Conservation (phyloP, 495 filamentous ascomycete genomes). For the Neurospora terricola region DNA sequence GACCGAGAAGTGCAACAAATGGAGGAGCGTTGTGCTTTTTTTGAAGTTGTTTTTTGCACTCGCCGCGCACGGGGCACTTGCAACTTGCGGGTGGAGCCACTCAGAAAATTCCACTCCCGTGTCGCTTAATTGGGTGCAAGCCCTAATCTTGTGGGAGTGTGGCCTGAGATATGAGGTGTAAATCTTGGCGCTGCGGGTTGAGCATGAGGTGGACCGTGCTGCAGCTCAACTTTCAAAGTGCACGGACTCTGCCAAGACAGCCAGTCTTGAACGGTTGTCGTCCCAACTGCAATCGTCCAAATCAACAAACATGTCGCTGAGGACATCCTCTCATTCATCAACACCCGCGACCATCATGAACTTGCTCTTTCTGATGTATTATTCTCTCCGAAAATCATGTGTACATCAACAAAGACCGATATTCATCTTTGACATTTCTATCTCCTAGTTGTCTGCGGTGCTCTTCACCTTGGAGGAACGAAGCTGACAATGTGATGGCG, state of each 20-base stretch:
- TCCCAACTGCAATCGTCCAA: neutral
- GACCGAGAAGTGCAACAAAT: slow-evolving; percentile 4
- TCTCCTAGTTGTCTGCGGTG: neutral
- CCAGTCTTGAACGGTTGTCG: too few relatives aligned
- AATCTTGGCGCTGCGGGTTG: neutral
- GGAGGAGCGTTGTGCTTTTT: slow-evolving; percentile 7
- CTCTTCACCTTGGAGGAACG: neutral
- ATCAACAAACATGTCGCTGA: neutral
- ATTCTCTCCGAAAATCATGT: too few relatives aligned
- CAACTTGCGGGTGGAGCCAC: slow-evolving; percentile 14
- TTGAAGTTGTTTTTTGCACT: slow-evolving; percentile 17
- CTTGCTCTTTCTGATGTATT: too few relatives aligned
- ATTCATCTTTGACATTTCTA: neutral
- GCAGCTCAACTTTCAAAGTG: neutral
- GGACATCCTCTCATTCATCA: neutral
- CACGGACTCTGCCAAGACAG: neutral
- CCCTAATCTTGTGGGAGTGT: slow-evolving; percentile 14
- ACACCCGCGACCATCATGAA: neutral
- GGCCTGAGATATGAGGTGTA: slow-evolving; percentile 10
- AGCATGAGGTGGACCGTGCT: neutral
- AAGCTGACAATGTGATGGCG: neutral
- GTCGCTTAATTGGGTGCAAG: slow-evolving; percentile 19
- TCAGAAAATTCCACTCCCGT: slow-evolving; percentile 19
- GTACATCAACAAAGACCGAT: too few relatives aligned
- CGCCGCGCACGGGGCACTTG: slow-evolving; percentile 1